A percentile compares a stretch with the other conserved stretches of the same genome.
Conservation (phyloP, 306 rosid genomes). For the Begonia fuchsioides region DNA sequence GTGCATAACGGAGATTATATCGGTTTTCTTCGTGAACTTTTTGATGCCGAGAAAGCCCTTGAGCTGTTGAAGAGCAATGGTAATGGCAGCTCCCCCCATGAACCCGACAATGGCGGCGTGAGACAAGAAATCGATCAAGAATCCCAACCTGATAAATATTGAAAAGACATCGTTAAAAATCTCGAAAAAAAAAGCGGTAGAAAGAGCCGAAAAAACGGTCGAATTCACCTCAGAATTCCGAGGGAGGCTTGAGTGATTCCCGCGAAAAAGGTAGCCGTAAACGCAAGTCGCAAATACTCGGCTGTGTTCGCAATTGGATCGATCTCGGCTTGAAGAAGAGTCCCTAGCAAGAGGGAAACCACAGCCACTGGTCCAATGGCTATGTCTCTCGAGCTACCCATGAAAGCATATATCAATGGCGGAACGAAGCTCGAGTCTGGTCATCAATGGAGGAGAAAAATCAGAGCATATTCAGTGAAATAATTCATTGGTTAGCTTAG, state of each 20-base stretch:
- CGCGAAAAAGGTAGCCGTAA: conserved; percentile 90
- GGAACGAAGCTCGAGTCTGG: conserved; percentile 94
- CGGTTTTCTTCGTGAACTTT: conserved; percentile 55
- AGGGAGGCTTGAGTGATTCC: conserved; percentile 91
- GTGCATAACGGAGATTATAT: conserved; percentile 52
- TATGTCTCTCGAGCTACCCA: conserved; percentile 97
- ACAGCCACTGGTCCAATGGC: conserved; percentile 98
- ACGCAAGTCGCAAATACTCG: conserved; percentile 70
- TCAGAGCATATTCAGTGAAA: too few species aligned
- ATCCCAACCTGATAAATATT: conserved; percentile 48
- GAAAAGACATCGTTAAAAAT: too few species aligned
- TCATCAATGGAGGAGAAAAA: not conserved
- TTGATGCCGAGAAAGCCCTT: conserved; percentile 84
- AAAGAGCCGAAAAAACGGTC: too few species aligned
- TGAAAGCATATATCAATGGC: conserved; percentile 74
- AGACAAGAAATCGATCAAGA: conserved; percentile 88
- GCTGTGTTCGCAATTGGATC: conserved; percentile 27
- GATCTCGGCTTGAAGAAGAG: conserved; percentile 53
- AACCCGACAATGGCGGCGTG: conserved; percentile 98
- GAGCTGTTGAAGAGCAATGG: conserved; percentile 94
- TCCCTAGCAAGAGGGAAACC: conserved; percentile 84
- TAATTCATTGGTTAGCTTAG: not conserved
- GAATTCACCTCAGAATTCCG: conserved; percentile 56
- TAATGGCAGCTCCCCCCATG: conserved; percentile 98
- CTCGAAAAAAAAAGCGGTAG: too few species aligned